Percentiles rank a stretch among this genome's conserved stretches.
phyloP scores from a whole-genome alignment of 164 flowering plant genomes.

The Tetracentron sinense region DNA sequence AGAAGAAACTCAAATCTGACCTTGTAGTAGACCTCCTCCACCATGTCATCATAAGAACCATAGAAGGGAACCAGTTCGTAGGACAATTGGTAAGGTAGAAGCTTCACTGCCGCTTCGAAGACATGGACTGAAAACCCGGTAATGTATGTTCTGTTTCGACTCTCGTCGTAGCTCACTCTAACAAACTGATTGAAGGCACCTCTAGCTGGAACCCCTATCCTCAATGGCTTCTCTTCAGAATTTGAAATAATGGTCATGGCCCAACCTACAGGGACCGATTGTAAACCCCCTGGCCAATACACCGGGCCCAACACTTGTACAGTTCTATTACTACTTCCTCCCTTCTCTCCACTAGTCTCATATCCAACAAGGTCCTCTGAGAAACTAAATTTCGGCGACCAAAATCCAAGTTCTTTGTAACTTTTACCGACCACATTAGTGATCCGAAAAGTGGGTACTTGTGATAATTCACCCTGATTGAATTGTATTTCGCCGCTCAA shows the following conservation, averaged over 20 bases:
- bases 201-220: constrained; percentile 23
- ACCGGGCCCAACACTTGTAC: not conserved
- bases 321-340: not conserved
- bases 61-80: constrained; percentile 4
- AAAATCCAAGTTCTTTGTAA: constrained; percentile 4
- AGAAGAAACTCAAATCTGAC: too few species aligned
- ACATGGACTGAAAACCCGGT: constrained; percentile 15
- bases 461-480: not conserved
- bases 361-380: not conserved
- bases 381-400: constrained; percentile 1
- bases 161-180: constrained; percentile 12
- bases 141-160: not conserved
- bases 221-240: constrained; percentile 12
- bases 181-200: constrained; percentile 28
- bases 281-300: constrained; percentile 5
- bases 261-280: not conserved
- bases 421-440: constrained; percentile 7
- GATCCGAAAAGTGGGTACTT: not conserved
- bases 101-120: constrained; percentile 11
- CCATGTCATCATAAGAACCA: constrained; percentile 4
- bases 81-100: constrained; percentile 6
- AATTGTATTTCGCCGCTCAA: constrained; percentile 1
- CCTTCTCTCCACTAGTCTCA: not conserved
- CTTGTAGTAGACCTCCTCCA: constrained; percentile 14
- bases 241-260: not conserved